A percentile compares a stretch with the other conserved stretches of the same genome.
Conservation (phyloP, 768 basidiomycete genomes). For the Gymnopilus junonius region DNA sequence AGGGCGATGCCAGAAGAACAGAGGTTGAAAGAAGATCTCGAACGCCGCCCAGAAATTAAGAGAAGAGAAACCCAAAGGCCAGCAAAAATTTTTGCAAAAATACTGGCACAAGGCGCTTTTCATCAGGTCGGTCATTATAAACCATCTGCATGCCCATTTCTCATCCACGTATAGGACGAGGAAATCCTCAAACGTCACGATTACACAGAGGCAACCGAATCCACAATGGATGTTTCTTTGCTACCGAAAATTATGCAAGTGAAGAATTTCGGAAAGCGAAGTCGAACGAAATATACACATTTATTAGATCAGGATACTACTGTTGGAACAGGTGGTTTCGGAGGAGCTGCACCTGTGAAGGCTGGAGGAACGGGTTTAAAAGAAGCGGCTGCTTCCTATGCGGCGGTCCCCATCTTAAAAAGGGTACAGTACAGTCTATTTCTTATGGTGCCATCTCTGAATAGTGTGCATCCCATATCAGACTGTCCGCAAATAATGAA, state of each 20-base stretch:
- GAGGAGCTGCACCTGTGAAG: slow-evolving; percentile 57
- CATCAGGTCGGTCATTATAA: slow-evolving; percentile 67
- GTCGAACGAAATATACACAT: slow-evolving; percentile 96
- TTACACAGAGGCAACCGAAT: slow-evolving; percentile 88
- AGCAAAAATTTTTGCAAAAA: slow-evolving; percentile 94
- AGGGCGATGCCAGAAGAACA: slow-evolving; percentile 94
- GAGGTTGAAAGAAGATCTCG: slow-evolving; percentile 89
- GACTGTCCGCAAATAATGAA: slow-evolving; percentile 38
- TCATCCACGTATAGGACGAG: slow-evolving; percentile 58
- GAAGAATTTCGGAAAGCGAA: slow-evolving; percentile 90
- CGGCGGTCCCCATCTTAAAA: slow-evolving; percentile 92
- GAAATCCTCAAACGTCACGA: slow-evolving; percentile 86
- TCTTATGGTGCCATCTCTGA: background rate
- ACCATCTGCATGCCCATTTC: background rate
- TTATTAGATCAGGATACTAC: slow-evolving; percentile 95
- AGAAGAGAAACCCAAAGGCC: slow-evolving; percentile 88
- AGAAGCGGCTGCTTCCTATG: slow-evolving; percentile 87
- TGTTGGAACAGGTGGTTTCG: slow-evolving; percentile 61
- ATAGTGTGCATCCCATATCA: background rate
- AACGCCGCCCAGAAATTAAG: slow-evolving; percentile 80
- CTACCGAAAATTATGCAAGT: slow-evolving; percentile 98
- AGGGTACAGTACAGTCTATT: slow-evolving; percentile 52
- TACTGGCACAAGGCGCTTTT: slow-evolving; percentile 99
- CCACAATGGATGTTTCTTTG: slow-evolving; percentile 84
- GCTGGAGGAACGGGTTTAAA: slow-evolving; percentile 59